A percentile compares a stretch with the other conserved stretches of the same genome.
These are phyloP conservation scores for Cercospora berteroae DNA, from an alignment of 2,329 filamentous ascomycete genomes.

Conservation along the genomic window DNA sequence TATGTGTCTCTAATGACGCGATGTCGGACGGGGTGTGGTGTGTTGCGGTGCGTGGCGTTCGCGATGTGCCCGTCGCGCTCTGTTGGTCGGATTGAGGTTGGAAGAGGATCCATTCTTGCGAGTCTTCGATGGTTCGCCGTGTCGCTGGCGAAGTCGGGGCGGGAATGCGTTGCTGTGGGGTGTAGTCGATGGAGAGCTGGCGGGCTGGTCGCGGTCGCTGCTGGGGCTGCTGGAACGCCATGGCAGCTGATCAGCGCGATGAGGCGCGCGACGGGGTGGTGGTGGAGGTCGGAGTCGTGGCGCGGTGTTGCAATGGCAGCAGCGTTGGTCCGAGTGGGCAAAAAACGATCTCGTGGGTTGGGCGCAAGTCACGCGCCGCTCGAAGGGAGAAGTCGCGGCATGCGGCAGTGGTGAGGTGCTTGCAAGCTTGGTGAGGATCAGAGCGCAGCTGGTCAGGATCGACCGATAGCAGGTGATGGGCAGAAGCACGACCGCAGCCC, in stretches of 20 bases:
- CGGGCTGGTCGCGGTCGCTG: slow-evolving; percentile 23
- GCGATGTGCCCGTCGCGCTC: slow-evolving; percentile 67
- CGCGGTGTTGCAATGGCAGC: not conserved
- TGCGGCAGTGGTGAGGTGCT: slow-evolving; percentile 15
- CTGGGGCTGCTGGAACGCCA: slow-evolving; percentile 30
- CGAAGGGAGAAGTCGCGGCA: slow-evolving; percentile 14
- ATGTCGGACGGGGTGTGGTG: slow-evolving; percentile 68
- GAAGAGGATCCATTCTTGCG: slow-evolving; percentile 96
- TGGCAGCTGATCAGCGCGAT: slow-evolving; percentile 21
- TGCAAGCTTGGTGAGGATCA: slow-evolving; percentile 11
- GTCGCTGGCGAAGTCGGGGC: slow-evolving; percentile 38
- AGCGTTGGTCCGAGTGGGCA: not conserved
- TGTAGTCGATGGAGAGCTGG: slow-evolving; percentile 21
- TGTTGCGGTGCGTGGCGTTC: slow-evolving; percentile 65
- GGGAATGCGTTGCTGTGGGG: slow-evolving; percentile 16
- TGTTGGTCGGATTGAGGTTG: slow-evolving; percentile 60
- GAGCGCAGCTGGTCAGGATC: slow-evolving; percentile 13
- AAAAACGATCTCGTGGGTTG: slow-evolving; percentile 6
- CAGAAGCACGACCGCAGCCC: not conserved
- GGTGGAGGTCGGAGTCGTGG: not conserved
- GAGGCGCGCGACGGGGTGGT: slow-evolving; percentile 4
- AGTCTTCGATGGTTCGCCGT: slow-evolving; percentile 60
- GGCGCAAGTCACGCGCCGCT: slow-evolving; percentile 15
- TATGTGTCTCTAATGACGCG: slow-evolving; percentile 70
- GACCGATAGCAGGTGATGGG: not conserved